Base-by-base conservation (phyloP, 1,284 basidiomycete genomes). In the Austropuccinia psidii region DNA sequence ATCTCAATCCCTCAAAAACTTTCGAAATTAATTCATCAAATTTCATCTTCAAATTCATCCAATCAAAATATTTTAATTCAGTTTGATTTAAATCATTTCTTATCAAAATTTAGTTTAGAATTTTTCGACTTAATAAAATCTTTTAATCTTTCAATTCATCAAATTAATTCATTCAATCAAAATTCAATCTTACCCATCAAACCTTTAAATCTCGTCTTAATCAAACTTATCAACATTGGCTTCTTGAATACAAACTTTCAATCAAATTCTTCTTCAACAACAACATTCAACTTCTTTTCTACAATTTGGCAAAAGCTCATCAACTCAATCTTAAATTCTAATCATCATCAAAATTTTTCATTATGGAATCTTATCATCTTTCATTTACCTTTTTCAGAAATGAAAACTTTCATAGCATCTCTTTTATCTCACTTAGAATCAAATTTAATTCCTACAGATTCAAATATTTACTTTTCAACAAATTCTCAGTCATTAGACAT, bases 191-290 rank as follows among this genome's bases (percentile, higher is more conserved):
- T n/a, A n/a, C 27, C 41, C 24, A 47, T 61, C 31, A 21, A 60
- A 6, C 0, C 55, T n/a, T 21, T 39, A 6, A 21, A 21, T 11
- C 29, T 21, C 7, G 13, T 70, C 15, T 43, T 70, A 21, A 47
- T 15, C 9, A 70, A 70, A 47, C 33, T 70, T n/a, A 61, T 70
- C 55, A 41, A 57, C 31, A 33, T 61, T 15, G 55, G 68, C n/a
- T 70, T 70, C 43, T 27, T 70, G 41, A 45, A 37, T 7, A 41
- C 39, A 4, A 15, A 70, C 45, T 31, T 60, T 35, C 54, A 45
- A 31, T 29, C 54, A 21, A 19, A n/a, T n/a, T n/a, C n/a, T 43
- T 9, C 8, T 24, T 54, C 37, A 3, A 4, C 19, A 24, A 2
- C n/a, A 24, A 52, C 29, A 21, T 39, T 39, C 1, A 29, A 69